phyloP scores from a whole-genome alignment of 2,329 filamentous ascomycete species.

The Verticillium longisporum region DNA sequence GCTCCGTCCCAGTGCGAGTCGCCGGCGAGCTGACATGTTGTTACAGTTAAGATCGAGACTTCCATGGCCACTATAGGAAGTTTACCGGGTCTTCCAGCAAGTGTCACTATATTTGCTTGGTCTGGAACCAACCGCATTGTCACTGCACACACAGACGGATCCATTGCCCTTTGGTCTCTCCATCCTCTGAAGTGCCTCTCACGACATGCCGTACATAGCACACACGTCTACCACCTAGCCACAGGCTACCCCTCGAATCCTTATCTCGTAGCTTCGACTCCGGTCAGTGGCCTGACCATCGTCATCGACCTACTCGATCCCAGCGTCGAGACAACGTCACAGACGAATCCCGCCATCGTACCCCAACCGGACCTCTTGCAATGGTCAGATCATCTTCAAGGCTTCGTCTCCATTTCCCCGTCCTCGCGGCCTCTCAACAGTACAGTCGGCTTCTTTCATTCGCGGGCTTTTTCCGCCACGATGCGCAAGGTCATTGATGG shows the following conservation, averaged over 20 bases:
- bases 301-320: slow-evolving; percentile 47
- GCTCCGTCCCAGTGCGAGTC: too few species aligned
- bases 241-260: slow-evolving; percentile 51
- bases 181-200: slow-evolving; percentile 40
- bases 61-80: slow-evolving; percentile 24
- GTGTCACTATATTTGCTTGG: slow-evolving; percentile 49
- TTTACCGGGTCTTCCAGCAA: slow-evolving; percentile 33
- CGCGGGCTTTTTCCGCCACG: slow-evolving; percentile 42
- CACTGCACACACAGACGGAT: slow-evolving; percentile 50
- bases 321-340: slow-evolving; percentile 45
- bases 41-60: slow-evolving; percentile 35
- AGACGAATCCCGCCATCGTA: slow-evolving; percentile 40
- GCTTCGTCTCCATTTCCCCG: slow-evolving; percentile 46
- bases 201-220: slow-evolving; percentile 47
- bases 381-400: slow-evolving; percentile 49
- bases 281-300: slow-evolving; percentile 45
- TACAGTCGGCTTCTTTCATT: slow-evolving; percentile 44
- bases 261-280: slow-evolving; percentile 46
- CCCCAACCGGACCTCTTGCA: slow-evolving; percentile 46
- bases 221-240: slow-evolving; percentile 45
- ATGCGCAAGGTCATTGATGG: slow-evolving; percentile 44
- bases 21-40: slow-evolving; percentile 14
- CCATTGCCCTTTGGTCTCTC: slow-evolving; percentile 50
- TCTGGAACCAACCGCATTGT: slow-evolving; percentile 46
- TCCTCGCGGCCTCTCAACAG: slow-evolving; percentile 46